Conservation (phyloP, 192 early-diverging fungal genomes). For the Backusella morwellensis region DNA sequence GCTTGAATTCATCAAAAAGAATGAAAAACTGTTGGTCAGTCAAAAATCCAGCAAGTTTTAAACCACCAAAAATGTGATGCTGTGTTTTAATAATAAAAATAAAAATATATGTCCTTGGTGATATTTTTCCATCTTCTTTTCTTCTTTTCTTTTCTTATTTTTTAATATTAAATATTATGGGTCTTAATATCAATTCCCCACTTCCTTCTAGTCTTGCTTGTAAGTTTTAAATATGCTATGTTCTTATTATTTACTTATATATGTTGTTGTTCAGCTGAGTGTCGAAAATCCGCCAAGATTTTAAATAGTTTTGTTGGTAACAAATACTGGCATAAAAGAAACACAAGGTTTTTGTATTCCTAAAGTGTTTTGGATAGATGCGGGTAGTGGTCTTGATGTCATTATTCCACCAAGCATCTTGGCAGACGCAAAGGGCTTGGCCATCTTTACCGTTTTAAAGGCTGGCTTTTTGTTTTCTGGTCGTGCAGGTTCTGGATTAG, state of each 20-base stretch:
- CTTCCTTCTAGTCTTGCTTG: constrained; percentile 35
- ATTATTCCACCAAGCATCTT: constrained; percentile 66
- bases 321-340: neutral
- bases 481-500: constrained; percentile 84
- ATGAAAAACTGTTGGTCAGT: constrained; percentile 12
- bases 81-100: neutral
- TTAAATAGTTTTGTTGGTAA: constrained; percentile 28
- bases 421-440: constrained; percentile 82
- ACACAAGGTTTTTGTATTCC: neutral
- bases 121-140: neutral
- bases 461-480: constrained; percentile 92
- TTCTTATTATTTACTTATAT: neutral
- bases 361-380: constrained; percentile 11
- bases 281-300: constrained; percentile 28
- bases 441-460: constrained; percentile 91
- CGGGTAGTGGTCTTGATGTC: constrained; percentile 54
- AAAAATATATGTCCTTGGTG: neutral
- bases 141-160: neutral
- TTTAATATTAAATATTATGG: neutral
- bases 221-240: neutral
- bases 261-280: constrained; percentile 12
- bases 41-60: constrained; percentile 10
- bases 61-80: neutral
- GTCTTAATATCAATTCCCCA: constrained; percentile 35
- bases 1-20: constrained; percentile 28